Evolutionary conservation across 139 green algal species (phyloP).

Genomic region (Chlamydomonas sp.): DNA sequence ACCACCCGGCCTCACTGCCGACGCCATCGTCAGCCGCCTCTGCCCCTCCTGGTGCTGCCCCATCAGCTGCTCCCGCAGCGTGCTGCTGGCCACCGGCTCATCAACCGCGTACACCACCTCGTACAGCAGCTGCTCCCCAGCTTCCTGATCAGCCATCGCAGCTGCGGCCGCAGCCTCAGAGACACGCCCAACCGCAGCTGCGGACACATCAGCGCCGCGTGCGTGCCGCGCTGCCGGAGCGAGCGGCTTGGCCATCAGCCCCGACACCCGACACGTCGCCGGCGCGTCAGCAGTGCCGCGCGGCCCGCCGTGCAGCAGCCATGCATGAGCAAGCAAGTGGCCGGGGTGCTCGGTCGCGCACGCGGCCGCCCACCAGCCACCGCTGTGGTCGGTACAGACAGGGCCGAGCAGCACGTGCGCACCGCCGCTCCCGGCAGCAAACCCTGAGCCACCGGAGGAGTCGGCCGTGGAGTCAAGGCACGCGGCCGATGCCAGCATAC

Average conservation of each 20-base stretch:
- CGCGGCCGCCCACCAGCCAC: too few species aligned
- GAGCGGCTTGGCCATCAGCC: constrained; percentile 19
- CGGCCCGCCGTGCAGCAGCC: too few species aligned
- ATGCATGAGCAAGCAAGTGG: too few species aligned
- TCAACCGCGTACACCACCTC: constrained; percentile 12
- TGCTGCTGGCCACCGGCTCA: not conserved
- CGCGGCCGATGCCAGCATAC: too few species aligned
- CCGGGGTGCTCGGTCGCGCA: too few species aligned
- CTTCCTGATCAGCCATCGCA: not conserved
- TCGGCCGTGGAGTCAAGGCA: too few species aligned
- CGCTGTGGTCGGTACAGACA: too few species aligned
- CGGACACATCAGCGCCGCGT: not conserved
- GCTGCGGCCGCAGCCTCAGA: not conserved
- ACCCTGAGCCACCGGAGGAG: too few species aligned
- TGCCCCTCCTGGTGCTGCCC: not conserved
- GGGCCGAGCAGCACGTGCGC: too few species aligned
- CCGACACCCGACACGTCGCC: not conserved
- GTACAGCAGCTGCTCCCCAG: constrained; percentile 8
- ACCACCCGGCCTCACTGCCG: too few species aligned
- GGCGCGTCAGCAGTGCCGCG: not conserved
- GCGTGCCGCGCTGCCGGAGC: not conserved
- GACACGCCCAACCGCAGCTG: not conserved
- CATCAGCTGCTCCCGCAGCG: not conserved
- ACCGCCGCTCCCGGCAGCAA: too few species aligned
- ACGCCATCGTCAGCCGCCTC: too few species aligned